These are phyloP conservation scores for Xylaria venustula DNA, from an alignment of 495 filamentous ascomycete genomes.

Conservation along the genomic window DNA sequence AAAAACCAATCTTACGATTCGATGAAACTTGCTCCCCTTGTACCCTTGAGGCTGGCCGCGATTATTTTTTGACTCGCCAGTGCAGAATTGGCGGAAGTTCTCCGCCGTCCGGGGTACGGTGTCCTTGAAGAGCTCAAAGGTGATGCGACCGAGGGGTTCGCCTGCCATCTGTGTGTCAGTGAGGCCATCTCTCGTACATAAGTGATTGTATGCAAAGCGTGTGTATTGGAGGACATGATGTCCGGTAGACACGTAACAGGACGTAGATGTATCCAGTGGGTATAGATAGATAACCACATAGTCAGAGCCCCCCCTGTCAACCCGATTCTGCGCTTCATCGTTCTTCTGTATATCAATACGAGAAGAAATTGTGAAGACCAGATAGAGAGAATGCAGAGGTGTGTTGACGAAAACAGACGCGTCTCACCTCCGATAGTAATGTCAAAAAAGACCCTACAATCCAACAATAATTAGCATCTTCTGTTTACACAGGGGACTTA, in stretches of 20 bases:
- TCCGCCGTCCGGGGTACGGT: slow-evolving; percentile 85
- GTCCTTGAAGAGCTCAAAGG: slow-evolving; percentile 89
- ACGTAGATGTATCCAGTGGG: no score
- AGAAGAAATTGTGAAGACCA: background rate
- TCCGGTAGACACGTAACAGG: background rate
- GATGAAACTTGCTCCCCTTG: slow-evolving; percentile 91
- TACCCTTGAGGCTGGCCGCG: slow-evolving; percentile 86
- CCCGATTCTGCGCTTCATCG: no score
- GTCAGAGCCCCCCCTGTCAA: no score
- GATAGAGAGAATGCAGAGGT: background rate
- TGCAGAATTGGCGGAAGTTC: slow-evolving; percentile 97
- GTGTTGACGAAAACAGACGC: no score
- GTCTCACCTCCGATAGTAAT: slow-evolving; percentile 81
- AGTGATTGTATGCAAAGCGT: background rate
- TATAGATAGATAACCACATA: no score
- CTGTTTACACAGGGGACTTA: background rate
- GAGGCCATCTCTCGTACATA: background rate
- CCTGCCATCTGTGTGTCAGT: slow-evolving; percentile 50
- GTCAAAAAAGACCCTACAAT: slow-evolving; percentile 81
- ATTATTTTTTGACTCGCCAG: slow-evolving; percentile 81
- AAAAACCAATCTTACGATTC: slow-evolving; percentile 76
- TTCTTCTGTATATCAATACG: no score
- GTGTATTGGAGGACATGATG: background rate
- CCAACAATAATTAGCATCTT: background rate
- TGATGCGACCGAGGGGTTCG: slow-evolving; percentile 86